These are phyloP conservation scores for Beauveria bassiana DNA, from an alignment of 2,329 filamentous ascomycete species.

Conservation along the genomic window DNA sequence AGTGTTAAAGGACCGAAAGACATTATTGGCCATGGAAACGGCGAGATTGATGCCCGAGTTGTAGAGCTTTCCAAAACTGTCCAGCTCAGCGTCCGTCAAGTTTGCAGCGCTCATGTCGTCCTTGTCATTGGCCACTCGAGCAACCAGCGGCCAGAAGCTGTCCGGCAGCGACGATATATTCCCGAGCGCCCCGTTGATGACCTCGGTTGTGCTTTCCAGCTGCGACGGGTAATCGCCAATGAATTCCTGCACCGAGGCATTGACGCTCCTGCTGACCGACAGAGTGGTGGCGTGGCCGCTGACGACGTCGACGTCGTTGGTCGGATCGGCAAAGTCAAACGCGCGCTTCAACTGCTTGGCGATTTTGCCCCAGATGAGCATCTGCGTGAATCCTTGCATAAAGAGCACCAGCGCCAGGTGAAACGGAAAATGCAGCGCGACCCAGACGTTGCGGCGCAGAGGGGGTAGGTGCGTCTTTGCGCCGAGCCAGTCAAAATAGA, in stretches of 20 bases:
- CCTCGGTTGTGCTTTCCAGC: slow-evolving; percentile 15
- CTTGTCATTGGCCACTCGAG: not conserved
- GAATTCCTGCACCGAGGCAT: slow-evolving; percentile 16
- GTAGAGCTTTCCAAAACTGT: not conserved
- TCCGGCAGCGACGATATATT: slow-evolving; percentile 23
- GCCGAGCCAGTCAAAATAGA: slow-evolving; percentile 56
- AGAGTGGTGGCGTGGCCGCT: slow-evolving; percentile 14
- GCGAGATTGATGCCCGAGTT: not conserved
- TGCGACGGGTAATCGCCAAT: slow-evolving; percentile 21
- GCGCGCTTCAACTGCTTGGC: slow-evolving; percentile 22
- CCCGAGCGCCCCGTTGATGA: slow-evolving; percentile 18
- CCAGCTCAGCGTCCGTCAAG: not conserved
- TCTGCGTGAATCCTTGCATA: slow-evolving; percentile 55
- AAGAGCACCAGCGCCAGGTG: slow-evolving; percentile 56
- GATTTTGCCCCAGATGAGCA: slow-evolving; percentile 39
- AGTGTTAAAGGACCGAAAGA: slow-evolving; percentile 16
- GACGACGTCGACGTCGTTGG: slow-evolving; percentile 16
- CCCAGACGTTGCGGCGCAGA: slow-evolving; percentile 53
- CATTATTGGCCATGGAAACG: not conserved
- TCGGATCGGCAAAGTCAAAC: slow-evolving; percentile 12
- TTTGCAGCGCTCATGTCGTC: slow-evolving; percentile 6
- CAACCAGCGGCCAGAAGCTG: slow-evolving; percentile 20
- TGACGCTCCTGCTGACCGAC: not conserved
- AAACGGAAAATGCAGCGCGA: slow-evolving; percentile 52
- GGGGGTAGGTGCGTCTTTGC: slow-evolving; percentile 45